Conservation (phyloP, 441 rosid genomes). For the Populus trichocarpa region DNA sequence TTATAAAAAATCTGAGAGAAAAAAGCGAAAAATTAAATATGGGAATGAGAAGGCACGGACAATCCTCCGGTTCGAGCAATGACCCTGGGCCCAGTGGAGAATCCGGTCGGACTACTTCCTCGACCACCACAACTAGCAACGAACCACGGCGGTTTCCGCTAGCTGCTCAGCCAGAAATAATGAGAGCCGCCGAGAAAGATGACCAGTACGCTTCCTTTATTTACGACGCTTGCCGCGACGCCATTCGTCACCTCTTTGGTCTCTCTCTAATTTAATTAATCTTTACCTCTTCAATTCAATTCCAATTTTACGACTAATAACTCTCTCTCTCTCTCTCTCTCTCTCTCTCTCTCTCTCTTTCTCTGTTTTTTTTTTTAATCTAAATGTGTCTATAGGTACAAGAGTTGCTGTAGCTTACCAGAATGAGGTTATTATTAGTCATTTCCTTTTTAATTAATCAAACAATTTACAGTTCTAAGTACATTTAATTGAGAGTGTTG, state of each 20-base stretch:
- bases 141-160: constrained; percentile 52
- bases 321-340: not conserved
- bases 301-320: not conserved
- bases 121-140: not conserved
- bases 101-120: not conserved
- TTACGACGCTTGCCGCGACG: constrained; percentile 92
- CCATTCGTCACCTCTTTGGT: constrained; percentile 86
- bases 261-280: not conserved
- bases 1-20: not conserved
- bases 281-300: not conserved
- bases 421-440: constrained; percentile 53
- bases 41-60: constrained; percentile 27
- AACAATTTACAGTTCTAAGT: not conserved
- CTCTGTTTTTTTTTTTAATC: not conserved
- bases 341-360: not conserved
- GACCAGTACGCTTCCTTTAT: constrained; percentile 91
- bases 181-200: constrained; percentile 99
- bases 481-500: not conserved
- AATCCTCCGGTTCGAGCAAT: constrained; percentile 19
- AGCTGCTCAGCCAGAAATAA: constrained; percentile 94
- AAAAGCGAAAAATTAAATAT: not conserved
- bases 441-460: not conserved
- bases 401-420: constrained; percentile 84
- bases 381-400: constrained; percentile 42
- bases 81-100: constrained; percentile 38